These are phyloP conservation scores for Tripidium arundinaceum DNA, from an alignment of 202 grass and related monocot genomes.

Conservation along the genomic window DNA sequence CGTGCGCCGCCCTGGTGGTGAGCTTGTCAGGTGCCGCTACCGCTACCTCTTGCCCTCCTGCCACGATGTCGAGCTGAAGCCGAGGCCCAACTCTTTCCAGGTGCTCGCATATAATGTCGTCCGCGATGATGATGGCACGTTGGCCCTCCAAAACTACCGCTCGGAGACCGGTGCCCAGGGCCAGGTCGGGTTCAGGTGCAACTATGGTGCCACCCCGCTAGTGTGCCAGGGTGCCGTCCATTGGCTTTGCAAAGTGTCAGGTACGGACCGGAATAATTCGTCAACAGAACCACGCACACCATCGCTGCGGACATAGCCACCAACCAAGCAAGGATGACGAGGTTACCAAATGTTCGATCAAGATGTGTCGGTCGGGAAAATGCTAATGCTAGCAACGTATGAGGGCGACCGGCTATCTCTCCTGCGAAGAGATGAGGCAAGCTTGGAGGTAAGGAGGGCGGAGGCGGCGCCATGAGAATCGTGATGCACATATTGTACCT, in stretches of 20 bases:
- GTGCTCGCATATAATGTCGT: background rate
- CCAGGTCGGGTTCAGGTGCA: background rate
- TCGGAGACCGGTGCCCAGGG: background rate
- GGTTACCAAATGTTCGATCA: background rate
- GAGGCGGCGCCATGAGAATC: no score
- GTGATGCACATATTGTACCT: no score
- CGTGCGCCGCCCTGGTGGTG: background rate
- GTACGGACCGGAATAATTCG: background rate
- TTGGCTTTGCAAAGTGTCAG: background rate
- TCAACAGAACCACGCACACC: background rate
- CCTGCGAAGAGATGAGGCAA: background rate
- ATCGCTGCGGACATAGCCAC: background rate
- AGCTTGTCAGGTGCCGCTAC: background rate
- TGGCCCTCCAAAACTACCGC: constrained; percentile 16
- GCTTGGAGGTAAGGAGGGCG: background rate
- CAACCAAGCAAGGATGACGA: background rate
- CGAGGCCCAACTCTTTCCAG: background rate
- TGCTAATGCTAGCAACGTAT: background rate
- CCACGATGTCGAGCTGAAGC: background rate
- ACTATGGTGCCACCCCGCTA: background rate
- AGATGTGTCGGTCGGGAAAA: background rate
- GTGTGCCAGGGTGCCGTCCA: background rate
- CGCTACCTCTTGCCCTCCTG: background rate
- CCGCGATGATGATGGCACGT: background rate
- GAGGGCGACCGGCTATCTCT: background rate